Base-by-base conservation (phyloP, 1,139 yeast species). In the Yamadazyma diddensiae region DNA sequence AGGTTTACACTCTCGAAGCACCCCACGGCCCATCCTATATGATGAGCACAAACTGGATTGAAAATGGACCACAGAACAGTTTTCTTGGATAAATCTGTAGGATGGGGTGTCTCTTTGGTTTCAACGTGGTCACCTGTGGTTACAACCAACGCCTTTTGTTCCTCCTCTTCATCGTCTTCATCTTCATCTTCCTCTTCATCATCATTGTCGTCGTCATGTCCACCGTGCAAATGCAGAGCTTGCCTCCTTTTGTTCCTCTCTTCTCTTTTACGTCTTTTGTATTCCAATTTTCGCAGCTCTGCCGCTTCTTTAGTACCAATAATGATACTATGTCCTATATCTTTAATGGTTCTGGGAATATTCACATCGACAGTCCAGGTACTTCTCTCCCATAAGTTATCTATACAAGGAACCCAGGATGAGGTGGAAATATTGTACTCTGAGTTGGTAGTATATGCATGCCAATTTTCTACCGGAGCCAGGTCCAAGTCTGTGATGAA, bases 371-470 rank as follows among this genome's bases (percentile, higher is more conserved):
- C 57, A 39, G 90, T 88, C 98, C 98, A 94, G 0, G 97, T 84
- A 29, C 85, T 82, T 38, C 88, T 76, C 47, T 88, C 97, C 77
- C 92, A 83, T 22, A 88, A 56, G 29, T 84, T 86, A 46, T 94
- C 97, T 4, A 92, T 71, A 52, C 98, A 94, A 0, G 99, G 99
- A 29, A 92, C 84, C 98, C 99, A 94, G 14, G 88, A 82, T 2
- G 96, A 85, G 0, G 97, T 85, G 10, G 94, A 78, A 6, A 84
- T 71, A 14, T 88, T 88, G 29, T 79, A 62, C 17, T 87, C 90
- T 3, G 86, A 70, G 50, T 92, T 90, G 1, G 77, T 70, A 0
- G 98, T 90, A 55, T 83, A 88, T 1, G 86, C 94, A 50, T 85
- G 95, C 94, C 97, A 88, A 25, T 41, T 39, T 26, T 57, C 56